Percentiles rank a stretch among this genome's conserved stretches.
Evolutionary conservation across 768 basidiomycete genomes (phyloP).

Genomic region (Pisolithus marmoratus): DNA sequence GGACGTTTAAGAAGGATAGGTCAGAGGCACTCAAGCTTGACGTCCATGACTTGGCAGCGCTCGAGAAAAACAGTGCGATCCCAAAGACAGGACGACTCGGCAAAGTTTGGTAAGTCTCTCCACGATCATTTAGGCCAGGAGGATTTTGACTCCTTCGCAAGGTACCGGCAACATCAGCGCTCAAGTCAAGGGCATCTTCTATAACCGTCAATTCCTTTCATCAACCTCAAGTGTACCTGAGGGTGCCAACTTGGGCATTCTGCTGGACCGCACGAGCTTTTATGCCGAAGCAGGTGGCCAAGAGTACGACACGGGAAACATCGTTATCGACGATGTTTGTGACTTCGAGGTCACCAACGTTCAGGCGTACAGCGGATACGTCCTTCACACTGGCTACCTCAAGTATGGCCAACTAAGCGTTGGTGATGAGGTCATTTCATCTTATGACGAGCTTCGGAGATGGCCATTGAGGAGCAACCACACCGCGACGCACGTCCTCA

Average conservation of each 20-base stretch:
- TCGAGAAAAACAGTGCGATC: conserved; percentile 72
- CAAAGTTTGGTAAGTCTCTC: conserved; percentile 74
- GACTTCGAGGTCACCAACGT: conserved; percentile 95
- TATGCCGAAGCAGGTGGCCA: conserved; percentile 98
- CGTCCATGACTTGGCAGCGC: conserved; percentile 85
- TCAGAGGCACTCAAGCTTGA: conserved; percentile 81
- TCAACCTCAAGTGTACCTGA: conserved; percentile 64
- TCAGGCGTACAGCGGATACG: conserved; percentile 92
- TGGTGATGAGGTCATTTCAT: conserved; percentile 77
- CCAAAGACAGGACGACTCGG: conserved; percentile 90
- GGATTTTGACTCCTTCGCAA: conserved; percentile 22
- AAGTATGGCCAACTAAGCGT: conserved; percentile 82
- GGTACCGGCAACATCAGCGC: conserved; percentile 75
- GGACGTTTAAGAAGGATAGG: conserved; percentile 62
- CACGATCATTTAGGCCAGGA: neutral
- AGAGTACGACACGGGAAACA: conserved; percentile 93
- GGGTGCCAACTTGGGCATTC: conserved; percentile 70
- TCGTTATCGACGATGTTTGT: conserved; percentile 84
- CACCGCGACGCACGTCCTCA: conserved; percentile 97
- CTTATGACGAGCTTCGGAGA: conserved; percentile 93
- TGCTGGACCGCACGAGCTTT: conserved; percentile 91
- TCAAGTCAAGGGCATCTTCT: conserved; percentile 78
- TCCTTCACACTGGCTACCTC: conserved; percentile 84
- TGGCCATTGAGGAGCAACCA: conserved; percentile 98
- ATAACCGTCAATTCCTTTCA: conserved; percentile 65